A percentile compares a stretch with the other conserved stretches of the same genome.
Conservation (phyloP, 495 filamentous ascomycete genomes). For the Aspergillus nanangensis region DNA sequence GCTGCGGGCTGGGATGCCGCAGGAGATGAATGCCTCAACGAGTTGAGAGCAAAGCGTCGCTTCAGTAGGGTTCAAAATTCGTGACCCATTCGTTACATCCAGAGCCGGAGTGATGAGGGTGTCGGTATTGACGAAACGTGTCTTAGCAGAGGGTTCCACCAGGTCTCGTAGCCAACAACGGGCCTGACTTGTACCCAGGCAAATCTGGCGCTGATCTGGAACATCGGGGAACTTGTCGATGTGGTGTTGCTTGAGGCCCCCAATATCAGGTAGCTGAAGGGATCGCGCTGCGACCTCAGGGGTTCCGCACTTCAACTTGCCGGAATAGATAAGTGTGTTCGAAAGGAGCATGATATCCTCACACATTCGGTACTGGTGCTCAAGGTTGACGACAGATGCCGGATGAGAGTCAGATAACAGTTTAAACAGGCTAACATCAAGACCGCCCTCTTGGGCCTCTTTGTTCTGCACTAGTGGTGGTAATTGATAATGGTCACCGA, state of each 20-base stretch:
- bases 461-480: slow-evolving; percentile 92
- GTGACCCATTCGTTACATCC: slow-evolving; percentile 71
- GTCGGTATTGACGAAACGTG: slow-evolving; percentile 88
- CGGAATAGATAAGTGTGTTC: slow-evolving; percentile 89
- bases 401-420: slow-evolving; percentile 85
- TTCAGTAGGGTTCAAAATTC: slow-evolving; percentile 82
- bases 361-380: slow-evolving; percentile 97
- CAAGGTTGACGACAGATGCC: slow-evolving; percentile 78
- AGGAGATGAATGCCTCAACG: slow-evolving; percentile 68
- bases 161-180: slow-evolving; percentile 84
- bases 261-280: slow-evolving; percentile 56
- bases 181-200: slow-evolving; percentile 41
- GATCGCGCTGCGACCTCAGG: slow-evolving; percentile 62
- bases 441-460: slow-evolving; percentile 75
- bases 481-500: slow-evolving; percentile 94
- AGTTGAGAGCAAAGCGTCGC: slow-evolving; percentile 70
- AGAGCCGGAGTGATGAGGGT: slow-evolving; percentile 54
- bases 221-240: slow-evolving; percentile 31
- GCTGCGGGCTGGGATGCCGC: slow-evolving; percentile 66
- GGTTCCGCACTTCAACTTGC: slow-evolving; percentile 84
- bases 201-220: slow-evolving; percentile 37
- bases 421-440: slow-evolving; percentile 93
- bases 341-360: slow-evolving; percentile 92
- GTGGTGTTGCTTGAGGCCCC: slow-evolving; percentile 52
- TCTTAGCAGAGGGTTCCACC: slow-evolving; percentile 62